Base-by-base conservation (phyloP, 352 stramenopile species). In the Saprolegnia parasitica region DNA sequence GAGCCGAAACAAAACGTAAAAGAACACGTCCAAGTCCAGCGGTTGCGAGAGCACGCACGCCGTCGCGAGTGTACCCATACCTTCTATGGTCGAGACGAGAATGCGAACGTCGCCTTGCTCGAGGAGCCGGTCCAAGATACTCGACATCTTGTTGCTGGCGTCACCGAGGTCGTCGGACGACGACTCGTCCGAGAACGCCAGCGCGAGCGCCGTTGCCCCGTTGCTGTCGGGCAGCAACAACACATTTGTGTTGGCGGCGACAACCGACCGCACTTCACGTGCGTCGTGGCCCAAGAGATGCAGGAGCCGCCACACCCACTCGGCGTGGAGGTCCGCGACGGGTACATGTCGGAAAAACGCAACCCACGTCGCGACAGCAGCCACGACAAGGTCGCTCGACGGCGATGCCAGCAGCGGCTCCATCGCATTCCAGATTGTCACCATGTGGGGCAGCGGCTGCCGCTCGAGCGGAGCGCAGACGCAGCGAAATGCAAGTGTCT, bases 1-100 rank as follows among this genome's bases (percentile, higher is more conserved):
- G 37, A 90, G 63, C 0, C 77, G 76, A 29, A 89, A 74, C 35
- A 89, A 68, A 39, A 86, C 73, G 73, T 73, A 86, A 18, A 86
- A 74, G 37, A 81, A 78, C 32, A 81, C 71, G 16, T 87, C 75
- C 4, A 74, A 67, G n/a, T 75, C 77, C 35, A 81, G 70, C 52
- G 40, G 32, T 52, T 75, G 52, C 6, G 74, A 57, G 11, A 75
- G 55, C 29, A 79, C 70, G 63, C 76, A 87, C 50, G 73, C 67
- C 72, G 67, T 81, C 9, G 78, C 81, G 56, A 90, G 66, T 10
- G 73, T 73, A 8, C 81, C 81, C 16, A 76, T 68, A 20, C 73
- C 61, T 13, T 6, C n/a, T 18, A 45, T 21, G 5, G 45, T 29
- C 11, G 29, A 9, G 11, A 46, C 46, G 21, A 70, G 32, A 2